phyloP scores from a whole-genome alignment of 202 grass and related monocot genomes.

The Setaria viridis region DNA sequence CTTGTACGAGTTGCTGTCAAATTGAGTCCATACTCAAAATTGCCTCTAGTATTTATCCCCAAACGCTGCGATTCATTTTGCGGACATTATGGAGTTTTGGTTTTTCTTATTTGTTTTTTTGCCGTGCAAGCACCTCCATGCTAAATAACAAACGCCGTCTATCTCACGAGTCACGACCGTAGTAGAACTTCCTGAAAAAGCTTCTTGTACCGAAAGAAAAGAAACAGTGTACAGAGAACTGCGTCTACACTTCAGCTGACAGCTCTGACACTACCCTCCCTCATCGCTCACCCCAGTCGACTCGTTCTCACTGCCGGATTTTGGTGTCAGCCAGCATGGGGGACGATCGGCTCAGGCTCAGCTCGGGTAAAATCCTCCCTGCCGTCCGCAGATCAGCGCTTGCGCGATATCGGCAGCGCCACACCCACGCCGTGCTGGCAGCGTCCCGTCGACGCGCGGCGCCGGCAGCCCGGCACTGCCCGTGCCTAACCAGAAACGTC shows the following conservation, averaged over 20 bases:
- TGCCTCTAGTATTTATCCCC: background rate
- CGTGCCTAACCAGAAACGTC: constrained; percentile 39
- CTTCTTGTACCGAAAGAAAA: background rate
- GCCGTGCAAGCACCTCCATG: background rate
- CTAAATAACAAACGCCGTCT: background rate
- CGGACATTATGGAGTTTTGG: background rate
- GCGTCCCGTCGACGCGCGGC: background rate
- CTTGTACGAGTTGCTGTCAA: background rate
- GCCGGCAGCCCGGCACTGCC: background rate
- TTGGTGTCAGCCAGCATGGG: background rate
- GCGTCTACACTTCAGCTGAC: background rate
- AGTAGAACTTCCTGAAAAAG: background rate
- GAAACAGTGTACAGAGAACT: background rate
- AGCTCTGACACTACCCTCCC: background rate
- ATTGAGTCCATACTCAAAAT: background rate
- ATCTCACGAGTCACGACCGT: background rate
- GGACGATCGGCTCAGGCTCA: background rate
- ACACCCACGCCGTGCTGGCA: background rate
- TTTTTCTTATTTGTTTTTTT: background rate
- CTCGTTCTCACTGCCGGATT: background rate
- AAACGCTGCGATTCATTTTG: background rate
- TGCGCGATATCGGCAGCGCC: background rate
- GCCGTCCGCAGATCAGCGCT: background rate
- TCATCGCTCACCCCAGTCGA: too few species aligned
- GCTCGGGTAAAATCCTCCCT: background rate